Evolutionary conservation across 2,329 filamentous ascomycete species (phyloP).

Genomic region (Penicillium glabrum): DNA sequence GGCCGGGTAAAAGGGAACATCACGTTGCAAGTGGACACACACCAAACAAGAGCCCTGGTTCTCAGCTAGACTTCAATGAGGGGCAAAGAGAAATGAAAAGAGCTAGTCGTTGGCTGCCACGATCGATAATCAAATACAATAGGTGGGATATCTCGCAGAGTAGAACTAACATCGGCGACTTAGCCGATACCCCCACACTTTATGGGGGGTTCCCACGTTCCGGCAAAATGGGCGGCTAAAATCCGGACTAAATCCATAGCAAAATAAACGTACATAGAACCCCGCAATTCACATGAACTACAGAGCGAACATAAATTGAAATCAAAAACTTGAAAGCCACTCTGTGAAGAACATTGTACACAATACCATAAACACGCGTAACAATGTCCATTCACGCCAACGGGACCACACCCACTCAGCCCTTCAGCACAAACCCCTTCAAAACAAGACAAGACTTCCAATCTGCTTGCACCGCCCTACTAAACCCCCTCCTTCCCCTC

Average conservation of each 20-base stretch:
- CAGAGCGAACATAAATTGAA: no score
- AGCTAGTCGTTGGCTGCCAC: no score
- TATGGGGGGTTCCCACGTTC: neutral
- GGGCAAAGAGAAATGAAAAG: rapidly evolving
- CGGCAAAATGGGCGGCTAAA: neutral
- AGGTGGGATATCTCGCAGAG: neutral
- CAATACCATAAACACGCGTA: neutral
- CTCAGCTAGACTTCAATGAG: neutral
- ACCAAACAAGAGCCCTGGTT: neutral
- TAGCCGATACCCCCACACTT: neutral
- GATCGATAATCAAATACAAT: neutral
- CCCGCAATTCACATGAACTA: neutral
- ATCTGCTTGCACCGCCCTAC: conserved; percentile 46
- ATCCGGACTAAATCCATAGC: neutral
- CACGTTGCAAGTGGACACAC: neutral
- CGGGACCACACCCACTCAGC: neutral
- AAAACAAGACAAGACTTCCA: neutral
- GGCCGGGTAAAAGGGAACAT: neutral
- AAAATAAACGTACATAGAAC: neutral
- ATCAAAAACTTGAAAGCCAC: neutral
- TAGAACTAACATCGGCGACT: neutral
- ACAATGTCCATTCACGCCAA: neutral
- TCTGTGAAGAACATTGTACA: neutral
- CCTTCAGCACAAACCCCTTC: neutral
- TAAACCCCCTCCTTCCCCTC: conserved; percentile 70